Conservation (phyloP, 306 rosid species). For the Prunus armeniaca region DNA sequence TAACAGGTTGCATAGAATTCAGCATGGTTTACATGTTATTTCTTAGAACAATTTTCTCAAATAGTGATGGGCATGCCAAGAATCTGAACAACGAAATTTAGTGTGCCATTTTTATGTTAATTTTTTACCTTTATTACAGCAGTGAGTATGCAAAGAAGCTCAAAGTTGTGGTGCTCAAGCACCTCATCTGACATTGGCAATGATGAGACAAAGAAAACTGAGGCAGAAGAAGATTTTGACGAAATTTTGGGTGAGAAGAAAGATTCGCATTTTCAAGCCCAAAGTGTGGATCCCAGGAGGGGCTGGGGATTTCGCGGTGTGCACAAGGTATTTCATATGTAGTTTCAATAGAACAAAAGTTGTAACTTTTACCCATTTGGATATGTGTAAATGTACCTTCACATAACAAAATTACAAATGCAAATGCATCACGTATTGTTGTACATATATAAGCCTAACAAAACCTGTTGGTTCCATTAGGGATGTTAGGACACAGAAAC, state of each 20-base stretch:
- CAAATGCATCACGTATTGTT: neutral
- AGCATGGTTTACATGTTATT: neutral
- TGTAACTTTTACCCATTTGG: neutral
- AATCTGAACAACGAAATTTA: neutral
- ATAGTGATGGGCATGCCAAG: neutral
- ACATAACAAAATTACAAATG: neutral
- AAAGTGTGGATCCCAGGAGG: slow-evolving; percentile 78
- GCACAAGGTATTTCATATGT: slow-evolving; percentile 64
- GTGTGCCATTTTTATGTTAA: slow-evolving; percentile 4
- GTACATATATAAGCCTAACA: too few species aligned
- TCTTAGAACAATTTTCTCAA: slow-evolving; percentile 9
- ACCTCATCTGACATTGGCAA: slow-evolving; percentile 24
- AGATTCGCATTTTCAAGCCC: slow-evolving; percentile 42
- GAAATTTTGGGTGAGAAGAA: slow-evolving; percentile 45
- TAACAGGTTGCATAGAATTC: neutral
- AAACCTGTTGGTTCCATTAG: neutral
- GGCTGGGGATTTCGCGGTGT: slow-evolving; percentile 98
- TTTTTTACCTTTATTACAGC: slow-evolving; percentile 32
- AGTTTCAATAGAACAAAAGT: slow-evolving; percentile 3
- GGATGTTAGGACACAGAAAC: neutral
- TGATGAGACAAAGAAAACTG: slow-evolving; percentile 27
- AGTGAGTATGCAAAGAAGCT: slow-evolving; percentile 34
- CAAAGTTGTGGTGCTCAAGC: slow-evolving; percentile 48
- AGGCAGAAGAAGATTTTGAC: slow-evolving; percentile 37
- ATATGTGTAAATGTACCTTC: neutral